phyloP scores from a whole-genome alignment of 768 basidiomycete species.

The Pleurotus tuoliensis region DNA sequence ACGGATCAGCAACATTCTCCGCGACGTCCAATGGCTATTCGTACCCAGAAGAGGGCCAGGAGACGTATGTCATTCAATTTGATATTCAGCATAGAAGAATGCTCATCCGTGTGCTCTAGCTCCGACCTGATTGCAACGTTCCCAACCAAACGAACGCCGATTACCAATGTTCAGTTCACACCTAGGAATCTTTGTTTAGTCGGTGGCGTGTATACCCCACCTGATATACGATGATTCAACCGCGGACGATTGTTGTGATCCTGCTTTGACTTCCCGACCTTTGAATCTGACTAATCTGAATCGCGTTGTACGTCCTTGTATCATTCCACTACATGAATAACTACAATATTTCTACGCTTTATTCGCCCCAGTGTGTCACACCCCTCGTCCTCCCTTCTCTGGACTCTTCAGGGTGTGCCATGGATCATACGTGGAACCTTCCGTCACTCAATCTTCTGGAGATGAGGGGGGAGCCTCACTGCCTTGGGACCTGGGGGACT shows the following conservation, averaged over 20 bases:
- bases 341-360: too few species aligned
- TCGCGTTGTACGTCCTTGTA: background rate
- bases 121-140: slow-evolving; percentile 86
- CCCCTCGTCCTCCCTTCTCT: too few species aligned
- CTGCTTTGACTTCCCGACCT: background rate
- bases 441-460: too few species aligned
- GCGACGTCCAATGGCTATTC: slow-evolving; percentile 13
- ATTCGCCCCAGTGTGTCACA: too few species aligned
- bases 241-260: background rate
- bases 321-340: background rate
- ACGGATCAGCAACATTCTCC: background rate
- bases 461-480: too few species aligned
- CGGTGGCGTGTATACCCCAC: slow-evolving; percentile 68
- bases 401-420: too few species aligned
- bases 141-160: slow-evolving; percentile 93
- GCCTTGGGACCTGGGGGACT: too few species aligned
- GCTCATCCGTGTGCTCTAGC: slow-evolving; percentile 34
- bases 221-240: slow-evolving; percentile 45
- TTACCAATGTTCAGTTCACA: slow-evolving; percentile 91
- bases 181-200: slow-evolving; percentile 91
- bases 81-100: slow-evolving; percentile 6
- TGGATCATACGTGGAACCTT: too few species aligned
- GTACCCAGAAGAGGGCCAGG: slow-evolving; percentile 50
- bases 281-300: background rate
- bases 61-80: slow-evolving; percentile 56